phyloP scores from a whole-genome alignment of 2,329 filamentous ascomycete genomes.

The Fusarium metavorans region DNA sequence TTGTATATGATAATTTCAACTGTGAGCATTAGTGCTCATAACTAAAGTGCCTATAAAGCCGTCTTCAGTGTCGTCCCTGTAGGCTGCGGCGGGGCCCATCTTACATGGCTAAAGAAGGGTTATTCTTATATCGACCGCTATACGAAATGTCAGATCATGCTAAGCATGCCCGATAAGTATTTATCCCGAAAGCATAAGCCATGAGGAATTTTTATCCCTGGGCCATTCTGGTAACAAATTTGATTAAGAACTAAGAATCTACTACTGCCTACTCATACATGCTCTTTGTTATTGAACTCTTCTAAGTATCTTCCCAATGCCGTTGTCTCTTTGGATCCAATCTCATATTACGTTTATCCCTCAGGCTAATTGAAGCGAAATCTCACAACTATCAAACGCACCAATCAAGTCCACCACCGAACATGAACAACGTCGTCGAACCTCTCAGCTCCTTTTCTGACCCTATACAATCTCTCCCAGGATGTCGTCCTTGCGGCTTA shows the following conservation, averaged over 20 bases:
- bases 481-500: not conserved
- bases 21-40: too few species aligned
- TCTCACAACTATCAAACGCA: not conserved
- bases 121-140: not conserved
- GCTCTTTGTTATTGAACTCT: not conserved
- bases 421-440: not conserved
- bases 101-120: not conserved
- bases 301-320: not conserved
- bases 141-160: not conserved
- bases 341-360: not conserved
- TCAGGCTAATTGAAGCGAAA: not conserved
- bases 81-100: not conserved
- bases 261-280: not conserved
- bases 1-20: too few species aligned
- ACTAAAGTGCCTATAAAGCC: too few species aligned
- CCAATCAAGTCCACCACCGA: not conserved
- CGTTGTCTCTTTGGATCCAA: not conserved
- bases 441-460: not conserved
- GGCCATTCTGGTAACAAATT: not conserved
- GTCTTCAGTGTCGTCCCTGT: too few species aligned
- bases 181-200: not conserved
- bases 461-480: not conserved
- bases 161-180: not conserved
- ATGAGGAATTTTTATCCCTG: not conserved
- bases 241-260: not conserved